Evolutionary conservation across 306 rosid genomes (phyloP), one percentile per base, ranked within the genome.

Genomic region (Dryas alaskensis): DNA sequence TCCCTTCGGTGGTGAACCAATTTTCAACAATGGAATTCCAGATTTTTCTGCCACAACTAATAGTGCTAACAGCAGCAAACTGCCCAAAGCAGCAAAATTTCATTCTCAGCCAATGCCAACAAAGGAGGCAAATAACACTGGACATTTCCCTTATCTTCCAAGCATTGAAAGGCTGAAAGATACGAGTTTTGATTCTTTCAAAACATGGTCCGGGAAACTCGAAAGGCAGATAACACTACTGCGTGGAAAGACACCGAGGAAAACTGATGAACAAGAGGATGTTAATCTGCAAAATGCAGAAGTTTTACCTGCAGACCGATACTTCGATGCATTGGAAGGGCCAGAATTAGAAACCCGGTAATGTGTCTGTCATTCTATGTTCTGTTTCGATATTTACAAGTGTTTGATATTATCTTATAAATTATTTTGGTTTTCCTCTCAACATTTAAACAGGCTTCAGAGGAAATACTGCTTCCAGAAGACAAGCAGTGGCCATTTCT

Each of bases 401-500:
- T 1, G 17, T 5, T 19, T 65, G 2, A 42, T 51, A 17, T 37
- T 27, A 6, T 14, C 66, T 72, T 25, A 11, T 6, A 14, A 3
- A 27, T 59, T 4, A 25, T 22, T 0, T 27, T 45, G 43, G 10
- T 61, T 73, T 27, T 59, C 4, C 17, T 16, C 40, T 5, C 27
- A 46, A 45, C 10, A 7, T 47, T 59, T 60, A 16, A 63, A 80
- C 86, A 93, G 98, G 82, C 86, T 57, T 89, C 97, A 65, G 98
- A 93, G 85, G 91, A 93, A 84, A 87, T 83, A 25, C 65, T 91
- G 69, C 93, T 93, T 57, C 97, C 97, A 7, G 84, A 89, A 0
- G 96, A 93, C 83, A 81, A 58, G 69, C 48, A 60, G 65, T 91
- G 97, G 98, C 96, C 98, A 49, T 93, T 93, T 79, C 93, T 93